Evolutionary conservation across 306 rosid species (phyloP), one percentile per base, ranked within the genome.

Genomic region (Astragalus glycyphyllos): DNA sequence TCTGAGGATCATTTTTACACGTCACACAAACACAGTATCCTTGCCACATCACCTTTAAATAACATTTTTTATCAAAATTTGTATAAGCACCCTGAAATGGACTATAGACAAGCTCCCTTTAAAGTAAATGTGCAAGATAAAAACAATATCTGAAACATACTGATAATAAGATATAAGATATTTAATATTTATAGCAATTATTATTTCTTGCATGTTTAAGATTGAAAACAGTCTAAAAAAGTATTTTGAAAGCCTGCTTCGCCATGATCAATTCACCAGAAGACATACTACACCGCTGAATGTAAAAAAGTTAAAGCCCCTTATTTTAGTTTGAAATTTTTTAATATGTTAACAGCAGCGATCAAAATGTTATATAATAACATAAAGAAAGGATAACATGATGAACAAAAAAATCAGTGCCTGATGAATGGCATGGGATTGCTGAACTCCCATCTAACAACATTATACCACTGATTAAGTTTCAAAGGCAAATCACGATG

Each of bases 361-460:
- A 63, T 51, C 15, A 15, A 41, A 65, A 45, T 59, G 65, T 11
- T 50, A 15, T 12, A 11, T 47, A 46, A 13, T 64, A 47, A 9
- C 14, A 62, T 38, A 16, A 9, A 47, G 20, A 64, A 35, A 69
- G 20, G 41, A 72, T 62, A 37, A 20, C 41, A 71, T 9, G n/a
- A n/a, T n/a, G 20, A 41, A 58, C 17, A 2, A 54, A 13, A 47
- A 26, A 63, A 58, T 51, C 15, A 11, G 23, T 75, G 80, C 96
- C 97, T 87, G 81, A 95, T 95, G 80, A 95, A 95, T 83, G 99
- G 96, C 20, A 97, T 95, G 75, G 99, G 97, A 84, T 95, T 86
- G 87, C 99, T 95, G 79, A 95, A 95, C 80, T 95, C 99, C 99
- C 99, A 95, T 74, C 96, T 84, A 61, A 91, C 99, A 67, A 95